Base-by-base conservation (phyloP, 768 basidiomycete genomes). In the Calvatia gigantea region DNA sequence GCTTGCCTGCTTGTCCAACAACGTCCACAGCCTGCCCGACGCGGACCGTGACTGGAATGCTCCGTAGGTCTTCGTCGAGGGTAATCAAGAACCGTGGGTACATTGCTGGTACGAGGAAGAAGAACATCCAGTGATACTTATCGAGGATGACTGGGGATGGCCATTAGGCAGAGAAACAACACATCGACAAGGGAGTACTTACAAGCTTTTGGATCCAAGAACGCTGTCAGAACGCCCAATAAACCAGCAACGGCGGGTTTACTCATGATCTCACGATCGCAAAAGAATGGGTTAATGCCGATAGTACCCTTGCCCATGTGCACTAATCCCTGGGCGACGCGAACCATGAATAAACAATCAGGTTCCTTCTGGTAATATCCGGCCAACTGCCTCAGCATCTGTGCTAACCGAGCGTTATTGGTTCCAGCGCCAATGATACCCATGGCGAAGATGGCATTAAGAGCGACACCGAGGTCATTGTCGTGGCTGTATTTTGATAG, bases 241-340 rank as follows among this genome's bases (percentile, higher is more conserved):
- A 98, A 70, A 46, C 96, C 97, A 32, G 94, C 94, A 12, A 97
- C 80, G 4, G 94, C 94, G 1, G 91, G 84, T 49, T 87, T 82
- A 64, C 84, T 90, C 88, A 98, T 89, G 65, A 96, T 87, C 51
- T 81, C 84, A 35, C 96, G 84, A 70, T 98, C 96, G 31, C 82
- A 82, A 81, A 91, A 98, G 86, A 97, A 98, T 3, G 97, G 96
- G 69, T 96, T 98, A 62, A 99, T 76, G 9, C 91, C 91, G 67
- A 99, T 91, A 12, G 95, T 98, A 32, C 97, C 97, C 73, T 99
- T 99, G 69, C 97, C 97, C 95, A 98, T 95, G 70, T 98, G 94
- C n/a, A 98, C 89, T 63, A 98, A 73, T 17, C 97, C 97, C 71
- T 98, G 90, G 2, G 96, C 92, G 56, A 99, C 85, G 52, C 97